Percentiles rank a stretch among this genome's conserved stretches.
phyloP scores from a whole-genome alignment of 2,329 filamentous ascomycete species.

The Sporothrix globosa region DNA sequence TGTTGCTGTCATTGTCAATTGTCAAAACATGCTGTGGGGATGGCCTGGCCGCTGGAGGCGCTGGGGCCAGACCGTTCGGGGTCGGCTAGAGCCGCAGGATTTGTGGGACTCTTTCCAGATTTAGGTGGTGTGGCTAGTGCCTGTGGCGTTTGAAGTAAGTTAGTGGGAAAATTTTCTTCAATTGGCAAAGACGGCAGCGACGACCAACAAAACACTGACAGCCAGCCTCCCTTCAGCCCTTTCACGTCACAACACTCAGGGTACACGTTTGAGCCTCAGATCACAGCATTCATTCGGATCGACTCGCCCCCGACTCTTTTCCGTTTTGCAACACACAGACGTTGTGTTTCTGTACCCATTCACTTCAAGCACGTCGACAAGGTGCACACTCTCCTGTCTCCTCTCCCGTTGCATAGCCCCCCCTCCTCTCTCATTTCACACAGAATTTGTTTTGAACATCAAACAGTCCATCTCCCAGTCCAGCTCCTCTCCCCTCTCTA shows the following conservation, averaged over 20 bases:
- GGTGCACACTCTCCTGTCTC: neutral
- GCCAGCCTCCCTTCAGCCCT: neutral
- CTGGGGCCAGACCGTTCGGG: neutral
- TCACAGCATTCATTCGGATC: neutral
- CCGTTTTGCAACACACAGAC: neutral
- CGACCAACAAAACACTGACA: neutral
- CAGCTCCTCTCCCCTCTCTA: neutral
- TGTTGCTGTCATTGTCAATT: neutral
- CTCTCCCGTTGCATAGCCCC: too few relatives aligned
- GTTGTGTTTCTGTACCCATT: neutral
- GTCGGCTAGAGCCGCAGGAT: conserved; percentile 8
- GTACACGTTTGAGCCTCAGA: neutral
- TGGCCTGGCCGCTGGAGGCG: neutral
- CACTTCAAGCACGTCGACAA: neutral
- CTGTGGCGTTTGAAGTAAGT: conserved; percentile 20
- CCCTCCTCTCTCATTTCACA: conserved; percentile 3
- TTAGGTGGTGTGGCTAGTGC: neutral
- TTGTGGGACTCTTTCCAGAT: neutral
- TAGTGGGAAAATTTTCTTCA: conserved; percentile 26
- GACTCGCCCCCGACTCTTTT: neutral
- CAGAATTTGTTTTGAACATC: conserved; percentile 22
- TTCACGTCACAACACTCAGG: neutral
- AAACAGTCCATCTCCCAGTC: conserved; percentile 14
- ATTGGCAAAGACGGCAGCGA: neutral
- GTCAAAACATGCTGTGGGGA: conserved; percentile 11